Base-by-base conservation (phyloP, 2,329 filamentous ascomycete species). In the Cordyceps cicadae region DNA sequence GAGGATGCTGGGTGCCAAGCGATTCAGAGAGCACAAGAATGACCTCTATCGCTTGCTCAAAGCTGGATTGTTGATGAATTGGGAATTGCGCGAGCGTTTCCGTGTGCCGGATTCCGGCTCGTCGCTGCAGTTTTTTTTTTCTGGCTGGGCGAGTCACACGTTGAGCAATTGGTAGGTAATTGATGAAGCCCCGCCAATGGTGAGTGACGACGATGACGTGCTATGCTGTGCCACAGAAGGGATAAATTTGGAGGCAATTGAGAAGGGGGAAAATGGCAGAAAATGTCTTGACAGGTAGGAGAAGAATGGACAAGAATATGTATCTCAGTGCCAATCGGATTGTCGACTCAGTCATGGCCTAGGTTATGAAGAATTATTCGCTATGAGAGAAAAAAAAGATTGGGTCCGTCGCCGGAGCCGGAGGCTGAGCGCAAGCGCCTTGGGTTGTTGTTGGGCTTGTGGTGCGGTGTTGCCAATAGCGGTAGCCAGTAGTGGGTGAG, bases 371-470 rank as follows among this genome's bases (percentile, higher is more conserved):
- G 34, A 19, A 19, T 21, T 9, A 12, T 11, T 37, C 2, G 34
- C 11, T 46, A 61, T 61, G 54, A 61, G 54, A 51, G 59, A 61
- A 56, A 59, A 59, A 62, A 62, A 62, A 60, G 39, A 59, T 48
- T 37, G 45, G 55, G 55, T 60, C 61, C 51, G 55, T 60, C 61
- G 55, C 61, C 61, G 61, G 61, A 62, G 61, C 61, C 61, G 61
- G 61, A 62, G 61, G 32, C 39, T 41, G 51, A 49, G 21, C 43
- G 32, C 58, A 21, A 43, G 58, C n/a, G n/a, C n/a, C n/a, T n/a
- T n/a, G n/a, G n/a, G n/a, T n/a, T n/a, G n/a, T 24, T 24, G 58
- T 43, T 43, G 17, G 26, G 29, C 12, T 24, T 21, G 11, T 12
- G 34, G 34, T 34, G 32, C 32, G 6, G 11, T n/a, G n/a, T n/a